Base-by-base conservation (phyloP, 768 basidiomycete species). In the Serendipita sp. region DNA sequence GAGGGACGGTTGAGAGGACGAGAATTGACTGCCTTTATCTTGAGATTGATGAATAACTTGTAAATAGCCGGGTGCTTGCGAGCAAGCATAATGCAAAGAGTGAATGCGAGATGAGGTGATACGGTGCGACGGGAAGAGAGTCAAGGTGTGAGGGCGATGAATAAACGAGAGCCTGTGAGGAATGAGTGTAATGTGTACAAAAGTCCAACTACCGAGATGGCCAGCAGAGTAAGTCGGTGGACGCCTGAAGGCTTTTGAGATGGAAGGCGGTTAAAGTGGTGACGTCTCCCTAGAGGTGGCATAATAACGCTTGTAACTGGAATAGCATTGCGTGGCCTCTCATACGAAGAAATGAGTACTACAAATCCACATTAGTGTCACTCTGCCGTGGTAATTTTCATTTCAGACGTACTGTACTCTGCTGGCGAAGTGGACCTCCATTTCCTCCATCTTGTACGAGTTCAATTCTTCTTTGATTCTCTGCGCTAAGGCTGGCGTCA, bases 391-490 rank as follows among this genome's bases (percentile, higher is more conserved):
- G 24, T 24, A 24, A 24, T 24, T 24, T 24, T 24, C 24, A 24
- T 24, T 24, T 24, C 24, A 24, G 16, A 83, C 90, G 69, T 73
- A 92, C 90, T 96, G 86, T 70, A 89, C 84, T 74, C 91, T 85
- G 75, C 91, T 94, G 60, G 88, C 79, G 69, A 89, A 89, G 75
- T 98, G 95, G 67, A 99, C 93, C 73, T 94, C 92, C 95, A 99
- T 98, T 78, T 97, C 93, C 76, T 95, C 93, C 89, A 97, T 91
- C 80, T 98, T 98, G 77, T 90, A 98, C 65, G 91, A 92, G 76
- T 99, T 99, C 63, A 99, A 79, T 76, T 95, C 92, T 76, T 95
- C 92, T 80, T 99, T 99, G 75, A 99, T 98, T 70, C 87, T 81
- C 78, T 97, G 92, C 45, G 95, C 95, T 70, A 98, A 78, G 65